Percentiles rank a stretch among this genome's conserved stretches.
phyloP scores from a whole-genome alignment of 2,329 filamentous ascomycete genomes.

The Stagonosporopsis vannaccii region DNA sequence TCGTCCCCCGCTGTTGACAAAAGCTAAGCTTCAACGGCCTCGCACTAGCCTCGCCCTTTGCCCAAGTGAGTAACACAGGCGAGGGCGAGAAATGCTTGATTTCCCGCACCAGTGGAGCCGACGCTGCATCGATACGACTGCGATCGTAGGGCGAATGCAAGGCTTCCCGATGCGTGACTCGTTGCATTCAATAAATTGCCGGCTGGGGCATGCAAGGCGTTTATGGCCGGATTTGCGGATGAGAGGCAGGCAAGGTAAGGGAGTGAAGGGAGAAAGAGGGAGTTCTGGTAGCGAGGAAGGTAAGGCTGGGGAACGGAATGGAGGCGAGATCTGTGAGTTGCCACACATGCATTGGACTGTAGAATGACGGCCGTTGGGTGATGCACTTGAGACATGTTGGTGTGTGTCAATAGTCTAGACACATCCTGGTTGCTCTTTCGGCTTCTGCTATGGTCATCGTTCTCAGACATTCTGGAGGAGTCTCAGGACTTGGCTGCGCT shows the following conservation, averaged over 20 bases:
- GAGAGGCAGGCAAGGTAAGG: slow-evolving; percentile 11
- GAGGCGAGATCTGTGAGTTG: background rate
- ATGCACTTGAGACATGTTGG: background rate
- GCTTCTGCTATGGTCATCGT: background rate
- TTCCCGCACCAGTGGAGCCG: slow-evolving; percentile 7
- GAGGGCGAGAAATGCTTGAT: slow-evolving; percentile 17
- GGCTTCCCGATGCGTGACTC: slow-evolving; percentile 13
- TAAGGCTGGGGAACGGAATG: slow-evolving; percentile 17
- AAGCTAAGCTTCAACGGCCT: slow-evolving; percentile 13
- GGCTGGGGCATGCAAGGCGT: slow-evolving; percentile 4
- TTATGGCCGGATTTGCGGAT: background rate
- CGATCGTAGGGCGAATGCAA: slow-evolving; percentile 8
- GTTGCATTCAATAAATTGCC: slow-evolving; percentile 10
- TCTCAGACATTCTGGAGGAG: too few relatives aligned
- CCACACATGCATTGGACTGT: background rate
- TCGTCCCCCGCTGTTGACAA: background rate
- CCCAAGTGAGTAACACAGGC: slow-evolving; percentile 11
- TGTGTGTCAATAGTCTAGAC: background rate
- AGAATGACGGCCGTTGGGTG: background rate
- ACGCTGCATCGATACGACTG: background rate
- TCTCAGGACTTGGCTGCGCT: background rate
- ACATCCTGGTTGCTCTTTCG: background rate
- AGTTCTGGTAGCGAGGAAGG: slow-evolving; percentile 15
- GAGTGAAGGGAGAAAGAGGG: background rate
- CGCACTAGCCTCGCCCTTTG: slow-evolving; percentile 8